Evolutionary conservation across 1,284 basidiomycete genomes (phyloP).

Genomic region (Mycena citricolor): DNA sequence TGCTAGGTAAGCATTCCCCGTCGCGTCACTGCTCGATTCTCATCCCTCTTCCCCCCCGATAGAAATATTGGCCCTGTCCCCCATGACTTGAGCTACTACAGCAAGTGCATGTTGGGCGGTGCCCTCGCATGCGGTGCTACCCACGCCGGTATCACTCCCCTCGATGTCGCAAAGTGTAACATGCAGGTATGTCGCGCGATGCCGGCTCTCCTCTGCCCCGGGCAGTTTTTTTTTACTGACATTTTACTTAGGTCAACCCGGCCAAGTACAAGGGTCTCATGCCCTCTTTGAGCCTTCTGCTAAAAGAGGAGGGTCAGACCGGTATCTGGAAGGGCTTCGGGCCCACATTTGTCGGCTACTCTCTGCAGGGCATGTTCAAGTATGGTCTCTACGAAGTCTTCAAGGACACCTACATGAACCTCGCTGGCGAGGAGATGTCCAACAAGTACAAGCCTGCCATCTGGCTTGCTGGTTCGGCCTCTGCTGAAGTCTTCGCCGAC

Average conservation of each 20-base stretch:
- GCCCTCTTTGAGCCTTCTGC: constrained; percentile 70
- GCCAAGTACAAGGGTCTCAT: constrained; percentile 76
- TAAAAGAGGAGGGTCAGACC: constrained; percentile 78
- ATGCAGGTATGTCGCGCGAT: constrained; percentile 80
- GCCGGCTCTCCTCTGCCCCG: constrained; percentile 3
- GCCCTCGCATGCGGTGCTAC: constrained; percentile 91
- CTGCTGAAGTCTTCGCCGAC: constrained; percentile 95
- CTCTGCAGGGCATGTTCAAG: constrained; percentile 95
- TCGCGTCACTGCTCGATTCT: constrained; percentile 16
- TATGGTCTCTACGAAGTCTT: constrained; percentile 96
- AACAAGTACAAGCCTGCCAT: constrained; percentile 89
- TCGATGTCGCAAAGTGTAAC: constrained; percentile 96
- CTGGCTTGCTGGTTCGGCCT: constrained; percentile 92
- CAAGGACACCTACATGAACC: constrained; percentile 90
- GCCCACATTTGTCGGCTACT: constrained; percentile 91
- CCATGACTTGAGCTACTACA: constrained; percentile 72
- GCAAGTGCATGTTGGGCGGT: constrained; percentile 87
- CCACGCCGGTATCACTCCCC: constrained; percentile 90
- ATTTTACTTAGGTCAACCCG: constrained; percentile 67
- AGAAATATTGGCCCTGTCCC: constrained; percentile 70
- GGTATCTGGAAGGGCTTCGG: constrained; percentile 96
- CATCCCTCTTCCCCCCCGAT: constrained; percentile 39
- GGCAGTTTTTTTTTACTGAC: constrained; percentile 14
- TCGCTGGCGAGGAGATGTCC: constrained; percentile 82
- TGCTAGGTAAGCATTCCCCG: constrained; percentile 49